Percentiles rank a stretch among this genome's conserved stretches.
phyloP scores from a whole-genome alignment of 2,329 filamentous ascomycete species.

The Diaporthe ilicicola region DNA sequence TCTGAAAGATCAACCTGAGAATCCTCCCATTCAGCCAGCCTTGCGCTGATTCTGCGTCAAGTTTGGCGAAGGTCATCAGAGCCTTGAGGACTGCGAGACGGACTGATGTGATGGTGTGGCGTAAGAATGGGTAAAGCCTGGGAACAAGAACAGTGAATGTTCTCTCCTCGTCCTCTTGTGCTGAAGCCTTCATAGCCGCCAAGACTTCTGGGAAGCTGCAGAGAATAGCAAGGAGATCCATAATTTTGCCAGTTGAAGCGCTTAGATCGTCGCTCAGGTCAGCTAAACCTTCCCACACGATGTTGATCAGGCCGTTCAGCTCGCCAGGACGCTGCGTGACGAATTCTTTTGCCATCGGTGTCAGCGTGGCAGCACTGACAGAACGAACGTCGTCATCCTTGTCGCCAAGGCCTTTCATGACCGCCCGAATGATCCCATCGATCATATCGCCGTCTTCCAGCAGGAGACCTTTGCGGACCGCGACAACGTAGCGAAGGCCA shows the following conservation, averaged over 20 bases:
- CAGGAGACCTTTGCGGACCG: conserved; percentile 90
- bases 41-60: conserved; percentile 81
- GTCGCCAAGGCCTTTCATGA: conserved; percentile 94
- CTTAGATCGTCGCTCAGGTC: conserved; percentile 97
- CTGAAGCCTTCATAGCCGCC: conserved; percentile 91
- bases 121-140: conserved; percentile 91
- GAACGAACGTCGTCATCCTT: conserved; percentile 95
- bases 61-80: conserved; percentile 88
- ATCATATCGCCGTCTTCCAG: conserved; percentile 85
- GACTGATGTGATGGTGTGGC: conserved; percentile 96
- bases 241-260: conserved; percentile 96
- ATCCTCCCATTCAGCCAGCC: conserved; percentile 94
- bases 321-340: conserved; percentile 83
- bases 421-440: conserved; percentile 89
- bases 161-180: conserved; percentile 81
- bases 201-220: conserved; percentile 94
- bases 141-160: conserved; percentile 94
- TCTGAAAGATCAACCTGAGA: conserved; percentile 90
- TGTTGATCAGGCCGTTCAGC: conserved; percentile 84
- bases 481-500: conserved; percentile 91
- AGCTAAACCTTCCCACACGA: conserved; percentile 97
- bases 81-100: conserved; percentile 92
- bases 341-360: conserved; percentile 95
- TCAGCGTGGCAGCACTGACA: conserved; percentile 95
- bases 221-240: conserved; percentile 95